Conservation (phyloP, 805 yeast genomes). For the Suhomyces xylopsoci region DNA sequence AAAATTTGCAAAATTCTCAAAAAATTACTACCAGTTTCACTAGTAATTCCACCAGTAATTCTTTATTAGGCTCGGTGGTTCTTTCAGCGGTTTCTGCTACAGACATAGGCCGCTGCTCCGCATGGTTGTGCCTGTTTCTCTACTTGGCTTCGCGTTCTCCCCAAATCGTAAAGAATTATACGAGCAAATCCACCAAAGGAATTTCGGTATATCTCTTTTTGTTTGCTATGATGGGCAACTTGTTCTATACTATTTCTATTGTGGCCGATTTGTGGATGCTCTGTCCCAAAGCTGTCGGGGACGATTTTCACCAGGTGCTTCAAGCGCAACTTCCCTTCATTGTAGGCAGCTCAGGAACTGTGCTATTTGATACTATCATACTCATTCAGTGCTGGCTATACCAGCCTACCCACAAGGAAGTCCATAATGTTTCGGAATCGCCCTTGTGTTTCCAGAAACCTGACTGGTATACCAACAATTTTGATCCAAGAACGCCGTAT, state of each 20-base stretch:
- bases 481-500: background rate
- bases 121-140: constrained; percentile 32
- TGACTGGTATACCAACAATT: constrained; percentile 35
- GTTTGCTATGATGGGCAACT: constrained; percentile 36
- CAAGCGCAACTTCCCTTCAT: constrained; percentile 75
- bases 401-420: background rate
- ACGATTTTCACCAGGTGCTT: constrained; percentile 12
- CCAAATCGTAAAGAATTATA: constrained; percentile 33
- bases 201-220: constrained; percentile 32
- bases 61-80: too few relatives aligned
- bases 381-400: constrained; percentile 33
- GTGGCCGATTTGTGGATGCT: constrained; percentile 28
- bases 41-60: too few relatives aligned
- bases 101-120: constrained; percentile 25
- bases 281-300: constrained; percentile 4
- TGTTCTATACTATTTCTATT: constrained; percentile 33
- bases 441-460: constrained; percentile 31
- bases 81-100: constrained; percentile 2
- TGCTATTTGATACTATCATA: constrained; percentile 26
- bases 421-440: background rate
- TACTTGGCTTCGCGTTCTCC: constrained; percentile 34
- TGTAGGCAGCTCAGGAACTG: constrained; percentile 58
- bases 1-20: too few relatives aligned
- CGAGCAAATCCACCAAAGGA: constrained; percentile 30
- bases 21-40: too few relatives aligned